These are phyloP conservation scores for Bimuria novae-zelandiae DNA, from an alignment of 2,329 filamentous ascomycete species.

Conservation along the genomic window DNA sequence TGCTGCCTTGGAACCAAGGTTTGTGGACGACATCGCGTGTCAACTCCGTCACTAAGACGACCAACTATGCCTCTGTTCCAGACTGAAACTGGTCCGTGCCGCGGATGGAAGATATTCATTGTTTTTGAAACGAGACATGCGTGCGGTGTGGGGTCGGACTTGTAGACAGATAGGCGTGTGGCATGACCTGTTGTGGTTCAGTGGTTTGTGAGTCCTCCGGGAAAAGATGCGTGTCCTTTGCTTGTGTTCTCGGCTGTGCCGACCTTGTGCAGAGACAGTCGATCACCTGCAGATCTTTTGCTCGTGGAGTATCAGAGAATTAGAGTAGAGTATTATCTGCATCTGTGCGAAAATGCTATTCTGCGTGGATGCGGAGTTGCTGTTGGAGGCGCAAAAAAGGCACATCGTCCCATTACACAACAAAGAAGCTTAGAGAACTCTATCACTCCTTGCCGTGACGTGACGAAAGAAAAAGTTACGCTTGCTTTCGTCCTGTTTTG, in stretches of 20 bases:
- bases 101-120: not conserved
- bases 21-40: conserved; percentile 17
- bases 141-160: not conserved
- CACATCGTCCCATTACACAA: too few species aligned
- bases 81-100: not conserved
- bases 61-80: not conserved
- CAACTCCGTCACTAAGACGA: not conserved
- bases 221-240: not conserved
- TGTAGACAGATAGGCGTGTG: not conserved
- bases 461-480: not conserved
- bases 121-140: conserved; percentile 4
- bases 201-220: not conserved
- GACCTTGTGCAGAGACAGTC: not conserved
- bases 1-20: conserved; percentile 32
- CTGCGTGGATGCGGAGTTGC: conserved; percentile 3
- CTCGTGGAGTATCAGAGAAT: too few species aligned
- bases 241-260: not conserved
- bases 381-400: not conserved
- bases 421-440: too few species aligned
- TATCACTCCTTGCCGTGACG: too few species aligned
- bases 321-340: not conserved
- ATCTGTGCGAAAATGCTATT: conserved; percentile 2
- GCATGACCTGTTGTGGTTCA: not conserved
- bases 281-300: conserved; percentile 1
- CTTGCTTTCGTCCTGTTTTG: not conserved